These are phyloP conservation scores for Ustilago vetiveriae DNA, from an alignment of 1,284 basidiomycete genomes.

Conservation along the genomic window DNA sequence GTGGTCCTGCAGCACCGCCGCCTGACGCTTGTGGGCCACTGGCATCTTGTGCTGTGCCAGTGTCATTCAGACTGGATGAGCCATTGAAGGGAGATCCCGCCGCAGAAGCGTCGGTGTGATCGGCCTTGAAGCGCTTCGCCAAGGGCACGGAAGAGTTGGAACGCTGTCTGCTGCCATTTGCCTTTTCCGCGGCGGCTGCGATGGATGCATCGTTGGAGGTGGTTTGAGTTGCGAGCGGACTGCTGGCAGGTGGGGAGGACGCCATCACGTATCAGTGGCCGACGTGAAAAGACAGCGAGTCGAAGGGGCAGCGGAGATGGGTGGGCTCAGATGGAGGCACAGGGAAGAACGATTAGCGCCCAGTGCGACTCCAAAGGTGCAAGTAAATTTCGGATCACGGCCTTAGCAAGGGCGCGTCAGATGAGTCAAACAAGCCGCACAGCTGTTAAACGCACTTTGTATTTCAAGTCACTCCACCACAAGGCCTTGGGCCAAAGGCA, in stretches of 20 bases:
- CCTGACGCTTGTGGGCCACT: not conserved
- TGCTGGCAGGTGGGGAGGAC: constrained; percentile 28
- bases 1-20: constrained; percentile 7
- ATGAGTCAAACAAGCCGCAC: too few relatives aligned
- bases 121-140: constrained; percentile 41
- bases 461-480: too few relatives aligned
- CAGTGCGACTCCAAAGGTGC: too few relatives aligned
- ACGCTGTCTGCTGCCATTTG: constrained; percentile 17
- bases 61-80: constrained; percentile 7
- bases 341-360: too few relatives aligned
- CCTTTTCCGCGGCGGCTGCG: constrained; percentile 5
- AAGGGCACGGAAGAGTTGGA: constrained; percentile 28
- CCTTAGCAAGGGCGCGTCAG: too few relatives aligned
- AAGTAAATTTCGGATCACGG: too few relatives aligned
- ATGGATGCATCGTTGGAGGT: constrained; percentile 15
- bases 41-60: constrained; percentile 4
- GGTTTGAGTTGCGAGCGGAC: constrained; percentile 16
- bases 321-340: too few relatives aligned
- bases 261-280: constrained; percentile 19
- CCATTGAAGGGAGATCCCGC: constrained; percentile 19
- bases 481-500: too few relatives aligned
- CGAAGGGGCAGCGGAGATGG: too few relatives aligned
- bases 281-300: too few relatives aligned
- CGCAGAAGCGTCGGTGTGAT: constrained; percentile 16
- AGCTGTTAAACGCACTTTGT: too few relatives aligned